Percentiles rank a stretch among this genome's conserved stretches.
These are phyloP conservation scores for Penicillium sp. DNA, from an alignment of 2,329 filamentous ascomycete genomes.

Conservation along the genomic window DNA sequence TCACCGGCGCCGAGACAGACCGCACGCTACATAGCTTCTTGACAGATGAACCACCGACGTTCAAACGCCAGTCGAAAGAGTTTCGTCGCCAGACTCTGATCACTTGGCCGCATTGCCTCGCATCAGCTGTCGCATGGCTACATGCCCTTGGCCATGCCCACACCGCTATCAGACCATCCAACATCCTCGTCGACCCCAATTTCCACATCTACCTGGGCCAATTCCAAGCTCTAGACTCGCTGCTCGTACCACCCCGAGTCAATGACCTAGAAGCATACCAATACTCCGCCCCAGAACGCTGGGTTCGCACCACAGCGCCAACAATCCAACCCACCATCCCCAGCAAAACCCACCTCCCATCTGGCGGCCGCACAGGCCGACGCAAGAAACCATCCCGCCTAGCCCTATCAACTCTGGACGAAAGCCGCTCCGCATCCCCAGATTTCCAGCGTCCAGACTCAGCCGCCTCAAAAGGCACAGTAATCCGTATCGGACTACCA, in stretches of 20 bases:
- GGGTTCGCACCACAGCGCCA: slow-evolving; percentile 45
- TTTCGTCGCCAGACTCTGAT: slow-evolving; percentile 50
- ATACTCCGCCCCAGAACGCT: slow-evolving; percentile 64
- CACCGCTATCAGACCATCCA: slow-evolving; percentile 64
- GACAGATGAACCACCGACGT: slow-evolving; percentile 48
- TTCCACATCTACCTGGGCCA: slow-evolving; percentile 65
- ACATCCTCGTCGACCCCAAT: slow-evolving; percentile 63
- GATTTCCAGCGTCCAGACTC: slow-evolving; percentile 39
- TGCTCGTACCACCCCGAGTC: slow-evolving; percentile 59
- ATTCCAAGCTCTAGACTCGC: slow-evolving; percentile 61
- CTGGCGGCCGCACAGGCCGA: slow-evolving; percentile 50
- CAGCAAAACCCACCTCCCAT: slow-evolving; percentile 43
- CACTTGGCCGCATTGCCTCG: slow-evolving; percentile 58
- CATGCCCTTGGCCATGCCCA: slow-evolving; percentile 63
- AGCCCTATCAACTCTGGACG: slow-evolving; percentile 33
- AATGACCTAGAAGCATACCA: slow-evolving; percentile 64
- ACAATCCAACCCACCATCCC: slow-evolving; percentile 41
- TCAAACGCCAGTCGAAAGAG: slow-evolving; percentile 51
- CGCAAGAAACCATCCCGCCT: slow-evolving; percentile 32
- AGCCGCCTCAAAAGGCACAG: slow-evolving; percentile 43
- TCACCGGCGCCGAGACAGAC: slow-evolving; percentile 48
- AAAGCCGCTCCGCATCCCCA: slow-evolving; percentile 31
- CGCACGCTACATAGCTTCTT: slow-evolving; percentile 52
- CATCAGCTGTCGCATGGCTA: slow-evolving; percentile 62
- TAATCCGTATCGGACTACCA: slow-evolving; percentile 41